Percentiles rank a stretch among this genome's conserved stretches.
These are phyloP conservation scores for Stephania cephalantha DNA, from an alignment of 164 flowering plant genomes.

Conservation along the genomic window DNA sequence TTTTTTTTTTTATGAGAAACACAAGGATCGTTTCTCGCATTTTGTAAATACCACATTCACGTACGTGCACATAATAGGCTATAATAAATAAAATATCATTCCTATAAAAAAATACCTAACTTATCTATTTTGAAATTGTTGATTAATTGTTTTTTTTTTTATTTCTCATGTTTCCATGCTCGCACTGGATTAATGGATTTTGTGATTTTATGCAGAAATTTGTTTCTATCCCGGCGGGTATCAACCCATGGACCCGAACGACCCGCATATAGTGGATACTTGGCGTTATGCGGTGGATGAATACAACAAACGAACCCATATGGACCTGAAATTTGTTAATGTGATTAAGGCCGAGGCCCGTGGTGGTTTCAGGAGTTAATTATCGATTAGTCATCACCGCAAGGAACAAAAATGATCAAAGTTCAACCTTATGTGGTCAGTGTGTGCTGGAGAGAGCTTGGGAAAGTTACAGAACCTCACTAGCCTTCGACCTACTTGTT, in stretches of 20 bases:
- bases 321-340: neutral
- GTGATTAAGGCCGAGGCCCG: constrained; percentile 14
- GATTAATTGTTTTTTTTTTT: too few relatives aligned
- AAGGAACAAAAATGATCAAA: neutral
- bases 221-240: neutral
- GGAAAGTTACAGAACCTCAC: constrained; percentile 15
- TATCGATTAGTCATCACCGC: constrained; percentile 12
- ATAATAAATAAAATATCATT: too few relatives aligned
- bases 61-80: too few relatives aligned
- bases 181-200: too few relatives aligned
- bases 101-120: too few relatives aligned
- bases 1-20: too few relatives aligned
- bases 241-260: constrained; percentile 8
- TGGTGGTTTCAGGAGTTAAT: constrained; percentile 18
- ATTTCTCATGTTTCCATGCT: too few relatives aligned
- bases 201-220: too few relatives aligned
- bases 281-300: constrained; percentile 17
- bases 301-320: constrained; percentile 13
- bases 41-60: too few relatives aligned
- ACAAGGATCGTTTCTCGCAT: too few relatives aligned
- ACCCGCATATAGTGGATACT: constrained; percentile 10
- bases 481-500: constrained; percentile 10
- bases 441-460: constrained; percentile 20
- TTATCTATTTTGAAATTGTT: too few relatives aligned
- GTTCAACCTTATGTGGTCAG: constrained; percentile 11